Evolutionary conservation across 2,329 filamentous ascomycete species (phyloP).

Genomic region (Pleurostoma richardsiae): DNA sequence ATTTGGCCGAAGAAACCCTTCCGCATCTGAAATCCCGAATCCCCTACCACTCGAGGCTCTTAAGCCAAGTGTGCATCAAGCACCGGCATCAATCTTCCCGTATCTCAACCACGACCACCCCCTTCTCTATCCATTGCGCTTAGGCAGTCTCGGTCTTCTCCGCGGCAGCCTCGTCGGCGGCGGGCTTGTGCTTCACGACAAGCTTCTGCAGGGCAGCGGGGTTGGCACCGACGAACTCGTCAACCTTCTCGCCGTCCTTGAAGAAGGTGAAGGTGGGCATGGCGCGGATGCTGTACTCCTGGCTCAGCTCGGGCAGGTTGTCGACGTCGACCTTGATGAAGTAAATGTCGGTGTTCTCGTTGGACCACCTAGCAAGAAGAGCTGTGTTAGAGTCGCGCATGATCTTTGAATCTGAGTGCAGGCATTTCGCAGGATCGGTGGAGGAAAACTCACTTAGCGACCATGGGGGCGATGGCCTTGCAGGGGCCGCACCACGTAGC

Average conservation of each 20-base stretch:
- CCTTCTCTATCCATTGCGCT: background rate
- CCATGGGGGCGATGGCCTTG: constrained; percentile 78
- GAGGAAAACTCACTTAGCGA: constrained; percentile 53
- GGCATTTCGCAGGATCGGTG: background rate
- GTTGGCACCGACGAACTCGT: constrained; percentile 76
- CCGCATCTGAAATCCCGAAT: too few species aligned
- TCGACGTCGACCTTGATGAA: constrained; percentile 95
- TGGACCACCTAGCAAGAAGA: constrained; percentile 45
- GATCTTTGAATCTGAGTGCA: background rate
- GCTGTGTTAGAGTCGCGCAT: constrained; percentile 16
- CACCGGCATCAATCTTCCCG: too few species aligned
- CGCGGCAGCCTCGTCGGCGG: constrained; percentile 1
- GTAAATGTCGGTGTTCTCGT: constrained; percentile 46
- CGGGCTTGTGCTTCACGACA: constrained; percentile 19
- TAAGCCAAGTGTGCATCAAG: too few species aligned
- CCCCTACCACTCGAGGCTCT: too few species aligned
- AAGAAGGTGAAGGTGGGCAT: constrained; percentile 92
- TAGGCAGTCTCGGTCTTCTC: constrained; percentile 8
- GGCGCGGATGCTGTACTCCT: constrained; percentile 75
- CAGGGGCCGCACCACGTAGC: constrained; percentile 93
- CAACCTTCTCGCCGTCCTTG: constrained; percentile 69
- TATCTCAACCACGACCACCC: too few species aligned
- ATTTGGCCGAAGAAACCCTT: too few species aligned
- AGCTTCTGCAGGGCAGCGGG: constrained; percentile 56
- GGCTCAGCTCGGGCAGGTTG: constrained; percentile 66